Conservation (phyloP, 495 filamentous ascomycete species). For the Extremus antarcticus region DNA sequence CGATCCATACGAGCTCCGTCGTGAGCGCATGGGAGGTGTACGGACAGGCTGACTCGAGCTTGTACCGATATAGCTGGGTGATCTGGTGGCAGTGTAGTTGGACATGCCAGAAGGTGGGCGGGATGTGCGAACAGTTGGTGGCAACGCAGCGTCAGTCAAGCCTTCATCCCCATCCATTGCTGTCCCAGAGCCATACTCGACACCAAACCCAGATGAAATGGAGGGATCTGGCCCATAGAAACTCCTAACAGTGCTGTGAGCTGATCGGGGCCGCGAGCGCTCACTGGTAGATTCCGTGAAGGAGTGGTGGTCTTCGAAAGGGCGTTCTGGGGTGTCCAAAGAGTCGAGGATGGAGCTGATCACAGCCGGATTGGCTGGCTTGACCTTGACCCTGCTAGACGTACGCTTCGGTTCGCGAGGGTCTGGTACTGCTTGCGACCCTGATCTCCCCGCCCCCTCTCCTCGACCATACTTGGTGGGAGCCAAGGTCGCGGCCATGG, state of each 20-base stretch:
- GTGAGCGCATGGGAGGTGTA: constrained; percentile 10
- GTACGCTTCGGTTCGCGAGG: neutral
- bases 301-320: neutral
- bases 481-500: neutral
- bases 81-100: constrained; percentile 47
- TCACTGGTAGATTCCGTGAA: constrained; percentile 1
- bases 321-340: constrained; percentile 46
- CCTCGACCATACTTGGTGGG: neutral
- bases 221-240: neutral
- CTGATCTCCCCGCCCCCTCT: neutral
- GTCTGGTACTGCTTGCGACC: neutral
- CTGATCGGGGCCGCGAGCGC: neutral
- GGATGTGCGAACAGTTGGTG: constrained; percentile 77
- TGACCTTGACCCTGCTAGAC: constrained; percentile 36
- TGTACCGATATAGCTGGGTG: constrained; percentile 12
- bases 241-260: neutral
- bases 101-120: constrained; percentile 67
- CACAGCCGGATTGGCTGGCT: constrained; percentile 76
- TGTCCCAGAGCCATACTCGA: constrained; percentile 53
- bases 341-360: constrained; percentile 91
- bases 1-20: constrained; percentile 10
- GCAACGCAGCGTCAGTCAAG: constrained; percentile 62
- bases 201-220: constrained; percentile 44
- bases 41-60: neutral
- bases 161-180: constrained; percentile 36